phyloP scores from a whole-genome alignment of 805 yeast species.

The Alloascoidea africana region DNA sequence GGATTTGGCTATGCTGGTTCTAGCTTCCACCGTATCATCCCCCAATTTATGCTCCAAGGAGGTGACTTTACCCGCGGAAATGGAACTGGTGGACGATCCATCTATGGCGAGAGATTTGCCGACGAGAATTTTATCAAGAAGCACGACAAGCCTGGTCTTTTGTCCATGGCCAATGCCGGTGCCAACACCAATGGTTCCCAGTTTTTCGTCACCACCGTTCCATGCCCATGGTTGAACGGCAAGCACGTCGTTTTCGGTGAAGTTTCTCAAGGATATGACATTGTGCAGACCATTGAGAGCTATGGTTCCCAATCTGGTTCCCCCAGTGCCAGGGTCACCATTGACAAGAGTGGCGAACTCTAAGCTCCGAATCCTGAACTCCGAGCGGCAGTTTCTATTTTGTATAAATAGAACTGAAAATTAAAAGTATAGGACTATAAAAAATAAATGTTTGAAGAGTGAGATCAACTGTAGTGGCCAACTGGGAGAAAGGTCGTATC shows the following conservation, averaged over 20 bases:
- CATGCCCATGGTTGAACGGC: constrained; percentile 83
- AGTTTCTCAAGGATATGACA: constrained; percentile 70
- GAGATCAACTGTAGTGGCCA: no score
- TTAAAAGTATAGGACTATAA: no score
- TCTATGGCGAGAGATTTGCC: constrained; percentile 62
- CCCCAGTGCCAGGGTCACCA: constrained; percentile 46
- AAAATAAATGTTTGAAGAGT: no score
- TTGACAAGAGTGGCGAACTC: constrained; percentile 50
- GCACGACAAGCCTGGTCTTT: constrained; percentile 69
- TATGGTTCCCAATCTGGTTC: constrained; percentile 55
- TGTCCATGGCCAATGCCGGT: constrained; percentile 97
- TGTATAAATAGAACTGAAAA: no score
- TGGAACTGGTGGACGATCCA: constrained; percentile 89
- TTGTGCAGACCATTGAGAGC: constrained; percentile 74
- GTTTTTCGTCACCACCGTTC: constrained; percentile 87
- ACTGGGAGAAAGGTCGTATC: no score
- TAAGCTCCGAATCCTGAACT: no score
- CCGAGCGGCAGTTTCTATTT: no score
- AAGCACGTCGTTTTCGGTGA: constrained; percentile 94
- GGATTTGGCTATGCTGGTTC: constrained; percentile 83
- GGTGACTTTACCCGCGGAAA: constrained; percentile 78
- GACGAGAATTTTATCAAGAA: constrained; percentile 64
- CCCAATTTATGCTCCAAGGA: constrained; percentile 94
- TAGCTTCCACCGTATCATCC: constrained; percentile 93
- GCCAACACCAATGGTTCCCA: constrained; percentile 98